Evolutionary conservation across 257 asterid species (phyloP), one percentile per base, ranked within the genome.

Genomic region (Perilla frutescens): DNA sequence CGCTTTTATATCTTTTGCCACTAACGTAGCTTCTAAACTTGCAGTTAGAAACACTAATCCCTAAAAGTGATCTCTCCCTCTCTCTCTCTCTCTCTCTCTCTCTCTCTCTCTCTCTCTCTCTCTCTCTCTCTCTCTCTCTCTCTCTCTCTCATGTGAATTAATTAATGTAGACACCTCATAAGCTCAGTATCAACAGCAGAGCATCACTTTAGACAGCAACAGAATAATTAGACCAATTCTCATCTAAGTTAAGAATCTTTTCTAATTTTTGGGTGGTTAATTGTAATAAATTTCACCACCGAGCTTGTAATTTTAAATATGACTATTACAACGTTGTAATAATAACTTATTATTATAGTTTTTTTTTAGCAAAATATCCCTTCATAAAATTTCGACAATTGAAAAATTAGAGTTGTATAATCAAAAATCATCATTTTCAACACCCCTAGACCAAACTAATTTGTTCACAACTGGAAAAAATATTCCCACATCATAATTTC

Each of bases 21-120:
- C 50, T 69, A 83, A 79, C 92, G 87, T 85, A 70, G 80, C 74
- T 70, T 79, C 65, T 73, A 84, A 88, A 80, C 86, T 73, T 81
- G 77, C 84, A 76, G 76, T 79, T 78, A 73, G 43, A 37, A 20
- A 11, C 82, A 15, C 88, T 62, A 76, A 78, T 77, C 82, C 84
- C 84, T 8, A 83, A 79, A 80, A 81, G 79, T 60, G 72, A 72
- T 34, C 72, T 44, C 59, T 29, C 70, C 60, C 70, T 75, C 48
- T 68, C 62, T 76, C 57, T 49, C 45, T 45, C 49, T 39, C 11
- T 13, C 53, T 61, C 36, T n/a, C 70, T 68, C 70, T 75, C 48
- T 68, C 62, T 76, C 57, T 49, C 45, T 45, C 49, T 39, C 11
- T 13, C 53, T 61, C 36, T 68, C 70, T 75, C 48, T 68, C 62